Evolutionary conservation across 352 stramenopile genomes (phyloP).

Genomic region (Pythium oligandrum): DNA sequence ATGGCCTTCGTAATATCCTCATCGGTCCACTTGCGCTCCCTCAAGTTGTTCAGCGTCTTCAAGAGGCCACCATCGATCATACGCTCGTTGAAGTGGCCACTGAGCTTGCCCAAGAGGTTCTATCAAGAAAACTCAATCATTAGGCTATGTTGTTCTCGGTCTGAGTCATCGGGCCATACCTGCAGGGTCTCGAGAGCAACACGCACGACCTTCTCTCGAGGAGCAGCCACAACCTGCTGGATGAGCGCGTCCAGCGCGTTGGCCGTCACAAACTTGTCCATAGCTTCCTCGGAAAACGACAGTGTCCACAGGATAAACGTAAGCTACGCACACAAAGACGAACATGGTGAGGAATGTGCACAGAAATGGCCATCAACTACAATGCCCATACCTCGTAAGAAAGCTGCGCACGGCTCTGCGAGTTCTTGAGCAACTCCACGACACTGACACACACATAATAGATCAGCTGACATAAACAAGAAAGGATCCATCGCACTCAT

Average conservation of each 20-base stretch:
- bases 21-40: conserved; percentile 93
- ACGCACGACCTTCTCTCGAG: conserved; percentile 95
- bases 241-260: conserved; percentile 69
- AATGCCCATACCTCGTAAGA: conserved; percentile 83
- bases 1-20: conserved; percentile 91
- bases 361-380: neutral
- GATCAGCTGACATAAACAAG: no score
- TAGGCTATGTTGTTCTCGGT: no score
- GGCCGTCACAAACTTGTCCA: conserved; percentile 70
- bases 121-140: conserved; percentile 7
- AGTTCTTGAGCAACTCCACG: conserved; percentile 71
- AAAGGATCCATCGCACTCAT: no score
- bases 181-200: conserved; percentile 92
- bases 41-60: conserved; percentile 93
- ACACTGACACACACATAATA: conserved; percentile 20
- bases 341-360: no score
- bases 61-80: conserved; percentile 96
- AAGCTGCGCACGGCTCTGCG: conserved; percentile 89
- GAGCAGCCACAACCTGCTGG: conserved; percentile 89
- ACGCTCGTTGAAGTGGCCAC: conserved; percentile 84
- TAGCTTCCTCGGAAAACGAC: conserved; percentile 85
- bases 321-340: conserved; percentile 46
- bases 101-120: conserved; percentile 80
- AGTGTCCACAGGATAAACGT: conserved; percentile 97
- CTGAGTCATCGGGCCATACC: conserved; percentile 21